Evolutionary conservation across 805 yeast genomes (phyloP).

Genomic region (Brettanomyces nanus): DNA sequence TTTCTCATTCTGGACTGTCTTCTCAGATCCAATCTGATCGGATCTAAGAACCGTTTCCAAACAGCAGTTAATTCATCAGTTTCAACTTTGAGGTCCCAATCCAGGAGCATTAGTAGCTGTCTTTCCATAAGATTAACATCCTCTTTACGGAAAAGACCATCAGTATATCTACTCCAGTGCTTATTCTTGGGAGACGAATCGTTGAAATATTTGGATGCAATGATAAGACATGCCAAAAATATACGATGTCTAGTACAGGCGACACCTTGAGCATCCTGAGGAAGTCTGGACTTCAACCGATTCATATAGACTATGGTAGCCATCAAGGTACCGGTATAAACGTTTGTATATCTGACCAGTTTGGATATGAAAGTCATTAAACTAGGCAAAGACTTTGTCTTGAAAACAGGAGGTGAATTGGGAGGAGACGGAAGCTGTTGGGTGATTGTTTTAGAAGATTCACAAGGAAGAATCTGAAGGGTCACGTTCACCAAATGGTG

Average conservation of each 20-base stretch:
- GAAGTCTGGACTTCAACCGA: slow-evolving; percentile 51
- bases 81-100: slow-evolving; percentile 57
- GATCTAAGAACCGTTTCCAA: slow-evolving; percentile 40
- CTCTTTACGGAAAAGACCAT: slow-evolving; percentile 56
- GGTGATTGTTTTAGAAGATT: slow-evolving; percentile 29
- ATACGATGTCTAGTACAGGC: slow-evolving; percentile 78
- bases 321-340: slow-evolving; percentile 73
- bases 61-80: slow-evolving; percentile 34
- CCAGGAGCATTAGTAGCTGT: slow-evolving; percentile 56
- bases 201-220: slow-evolving; percentile 67
- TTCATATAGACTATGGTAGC: slow-evolving; percentile 63
- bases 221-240: slow-evolving; percentile 63
- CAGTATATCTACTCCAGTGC: slow-evolving; percentile 77
- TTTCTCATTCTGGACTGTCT: slow-evolving; percentile 25
- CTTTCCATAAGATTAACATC: slow-evolving; percentile 79
- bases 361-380: slow-evolving; percentile 66
- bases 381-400: slow-evolving; percentile 48
- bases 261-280: slow-evolving; percentile 65
- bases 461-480: slow-evolving; percentile 59
- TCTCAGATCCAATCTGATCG: slow-evolving; percentile 34
- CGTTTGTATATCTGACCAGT: slow-evolving; percentile 66
- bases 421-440: slow-evolving; percentile 27
- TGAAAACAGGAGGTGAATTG: slow-evolving; percentile 23
- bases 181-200: slow-evolving; percentile 71
- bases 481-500: slow-evolving; percentile 60